phyloP scores from a whole-genome alignment of 352 stramenopile genomes.

The Globisporangium paddicum region DNA sequence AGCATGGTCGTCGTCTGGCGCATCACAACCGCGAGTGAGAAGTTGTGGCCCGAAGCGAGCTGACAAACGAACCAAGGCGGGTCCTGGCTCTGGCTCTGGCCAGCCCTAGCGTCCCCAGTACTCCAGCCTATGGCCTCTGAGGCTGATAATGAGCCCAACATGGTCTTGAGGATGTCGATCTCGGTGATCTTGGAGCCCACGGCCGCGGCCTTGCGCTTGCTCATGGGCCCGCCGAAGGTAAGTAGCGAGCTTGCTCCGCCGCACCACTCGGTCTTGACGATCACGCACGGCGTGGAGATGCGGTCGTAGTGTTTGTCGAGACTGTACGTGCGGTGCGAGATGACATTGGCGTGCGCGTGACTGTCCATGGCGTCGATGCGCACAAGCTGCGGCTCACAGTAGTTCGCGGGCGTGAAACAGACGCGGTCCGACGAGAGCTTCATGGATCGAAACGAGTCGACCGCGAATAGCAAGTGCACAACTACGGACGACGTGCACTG shows the following conservation, averaged over 20 bases:
- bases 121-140: no score
- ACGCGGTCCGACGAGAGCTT: conserved; percentile 60
- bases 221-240: conserved; percentile 38
- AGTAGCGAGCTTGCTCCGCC: conserved; percentile 31
- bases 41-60: conserved; percentile 51
- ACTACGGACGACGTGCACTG: conserved; percentile 61
- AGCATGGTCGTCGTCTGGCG: conserved; percentile 38
- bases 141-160: background rate
- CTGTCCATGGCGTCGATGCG: conserved; percentile 52
- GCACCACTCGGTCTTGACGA: conserved; percentile 41
- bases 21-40: conserved; percentile 47
- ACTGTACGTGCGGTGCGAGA: conserved; percentile 60
- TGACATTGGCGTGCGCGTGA: conserved; percentile 34
- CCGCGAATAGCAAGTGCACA: conserved; percentile 55
- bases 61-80: conserved; percentile 43
- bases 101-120: background rate
- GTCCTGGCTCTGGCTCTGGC: conserved; percentile 6
- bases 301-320: conserved; percentile 63
- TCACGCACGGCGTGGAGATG: conserved; percentile 39
- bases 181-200: conserved; percentile 21
- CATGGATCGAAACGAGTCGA: conserved; percentile 35
- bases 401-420: conserved; percentile 68
- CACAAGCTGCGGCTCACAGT: conserved; percentile 51
- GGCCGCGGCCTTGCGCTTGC: conserved; percentile 37
- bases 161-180: conserved; percentile 30